Evolutionary conservation across 208 protist genomes (phyloP), one percentile per base, ranked within the genome.

Genomic region (Trypanosoma vivax): DNA sequence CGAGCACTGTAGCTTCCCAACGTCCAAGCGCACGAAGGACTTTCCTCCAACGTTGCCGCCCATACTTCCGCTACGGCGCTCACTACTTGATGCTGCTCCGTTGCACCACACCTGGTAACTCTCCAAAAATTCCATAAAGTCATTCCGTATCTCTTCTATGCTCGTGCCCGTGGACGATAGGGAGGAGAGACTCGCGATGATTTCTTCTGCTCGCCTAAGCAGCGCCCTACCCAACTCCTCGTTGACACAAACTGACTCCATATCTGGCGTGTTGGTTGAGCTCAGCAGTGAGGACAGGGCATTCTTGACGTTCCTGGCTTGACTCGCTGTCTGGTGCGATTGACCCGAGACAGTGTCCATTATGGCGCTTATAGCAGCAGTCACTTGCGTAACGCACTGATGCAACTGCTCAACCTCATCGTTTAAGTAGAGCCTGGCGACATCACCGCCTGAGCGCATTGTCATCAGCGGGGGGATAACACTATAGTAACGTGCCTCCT

Each of bases 381-480:
- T 28, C 21, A 55, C 38, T 29, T 34, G 19, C 33, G 21, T 18
- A 25, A 65, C 5, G 23, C 29, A 45, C 7, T 37, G 39, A 14
- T 34, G 40, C 19, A 65, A 16, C n/a, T 65, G 50, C 14, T 58
- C 50, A 37, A 52, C 45, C 33, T 65, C 59, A 39, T 31, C 16
- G n/a, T 37, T 43, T 3, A 56, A 52, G 18, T 65, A 58, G n/a
- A 56, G 10, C 31, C 50, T 37, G 11, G 24, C 9, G 23, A 48
- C 49, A 34, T 58, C 59, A 40, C 11, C 25, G 30, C 30, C 50
- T 38, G 34, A 21, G 37, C 49, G 53, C 29, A 73, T 52, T 1
- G 18, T 46, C 1, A 29, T 34, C 5, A 45, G 37, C 4, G 70
- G 70, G 41, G 66, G 58, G 10, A 67, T 52, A 35, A 83, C 53